These are phyloP conservation scores for Xenoacremonium recifei DNA, from an alignment of 2,329 filamentous ascomycete species.

Conservation along the genomic window DNA sequence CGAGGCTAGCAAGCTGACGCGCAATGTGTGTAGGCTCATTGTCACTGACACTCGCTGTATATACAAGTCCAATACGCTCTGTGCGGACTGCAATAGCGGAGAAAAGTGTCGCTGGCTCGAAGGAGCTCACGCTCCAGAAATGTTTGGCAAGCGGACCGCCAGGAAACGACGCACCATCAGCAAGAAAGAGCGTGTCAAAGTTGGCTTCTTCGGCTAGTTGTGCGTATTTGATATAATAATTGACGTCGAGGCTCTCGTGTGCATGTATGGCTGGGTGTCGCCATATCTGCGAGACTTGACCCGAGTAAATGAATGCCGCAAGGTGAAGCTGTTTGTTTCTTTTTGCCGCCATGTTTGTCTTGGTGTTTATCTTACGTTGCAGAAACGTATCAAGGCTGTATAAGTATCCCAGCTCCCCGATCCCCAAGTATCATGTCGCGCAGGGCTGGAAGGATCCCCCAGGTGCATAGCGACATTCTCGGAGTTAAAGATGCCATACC, in stretches of 20 bases:
- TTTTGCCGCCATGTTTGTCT: too few species aligned
- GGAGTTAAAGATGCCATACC: too few species aligned
- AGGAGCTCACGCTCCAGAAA: slow-evolving; percentile 55
- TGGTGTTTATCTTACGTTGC: too few species aligned
- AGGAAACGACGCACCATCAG: slow-evolving; percentile 51
- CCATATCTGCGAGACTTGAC: too few species aligned
- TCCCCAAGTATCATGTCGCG: too few species aligned
- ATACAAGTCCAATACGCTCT: slow-evolving; percentile 49
- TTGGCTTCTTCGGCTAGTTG: slow-evolving; percentile 53
- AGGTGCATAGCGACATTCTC: too few species aligned
- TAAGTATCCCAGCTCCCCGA: too few species aligned
- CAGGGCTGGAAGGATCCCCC: too few species aligned
- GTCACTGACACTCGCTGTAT: slow-evolving; percentile 54
- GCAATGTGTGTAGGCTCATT: slow-evolving; percentile 55
- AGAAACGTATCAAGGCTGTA: too few species aligned
- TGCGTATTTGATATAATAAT: slow-evolving; percentile 51
- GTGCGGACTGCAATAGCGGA: slow-evolving; percentile 49
- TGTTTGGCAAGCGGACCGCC: slow-evolving; percentile 58
- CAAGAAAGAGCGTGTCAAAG: slow-evolving; percentile 58
- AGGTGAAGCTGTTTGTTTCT: too few species aligned
- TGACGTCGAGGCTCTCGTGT: slow-evolving; percentile 58
- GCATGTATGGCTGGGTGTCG: slow-evolving; percentile 53
- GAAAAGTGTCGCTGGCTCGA: slow-evolving; percentile 54
- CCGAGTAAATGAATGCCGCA: too few species aligned
- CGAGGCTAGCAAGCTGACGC: slow-evolving; percentile 51